Evolutionary conservation across 2,329 filamentous ascomycete genomes (phyloP).

Genomic region (Fusarium albidum): DNA sequence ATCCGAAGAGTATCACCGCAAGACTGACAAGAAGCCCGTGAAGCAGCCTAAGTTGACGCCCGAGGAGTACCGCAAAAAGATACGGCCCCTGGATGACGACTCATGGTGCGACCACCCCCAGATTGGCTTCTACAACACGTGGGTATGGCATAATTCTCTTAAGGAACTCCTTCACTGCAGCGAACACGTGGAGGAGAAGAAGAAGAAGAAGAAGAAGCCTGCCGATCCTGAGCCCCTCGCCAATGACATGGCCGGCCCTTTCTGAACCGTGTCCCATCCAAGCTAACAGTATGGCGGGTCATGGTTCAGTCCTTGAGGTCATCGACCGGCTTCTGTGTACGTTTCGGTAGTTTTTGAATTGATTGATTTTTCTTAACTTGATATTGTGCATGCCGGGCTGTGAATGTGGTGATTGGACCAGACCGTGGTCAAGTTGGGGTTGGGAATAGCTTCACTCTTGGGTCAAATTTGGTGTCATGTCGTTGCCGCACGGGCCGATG

Average conservation of each 20-base stretch:
- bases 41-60: neutral
- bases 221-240: no score
- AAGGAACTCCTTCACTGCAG: no score
- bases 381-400: neutral
- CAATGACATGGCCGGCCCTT: no score
- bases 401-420: neutral
- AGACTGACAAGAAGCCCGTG: neutral
- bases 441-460: slow-evolving; percentile 25
- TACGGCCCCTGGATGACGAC: slow-evolving; percentile 8
- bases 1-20: neutral
- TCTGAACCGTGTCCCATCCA: no score
- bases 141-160: no score
- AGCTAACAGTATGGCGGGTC: no score
- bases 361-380: neutral
- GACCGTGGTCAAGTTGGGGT: neutral
- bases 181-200: no score
- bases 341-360: no score
- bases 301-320: neutral
- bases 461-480: neutral
- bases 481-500: slow-evolving; percentile 5
- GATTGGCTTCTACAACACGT: no score
- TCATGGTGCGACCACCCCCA: slow-evolving; percentile 15
- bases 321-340: no score
- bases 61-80: slow-evolving; percentile 6
- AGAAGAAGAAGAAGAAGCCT: no score